These are phyloP conservation scores for Pezicula carpinea DNA, from an alignment of 2,329 filamentous ascomycete genomes.

Conservation along the genomic window DNA sequence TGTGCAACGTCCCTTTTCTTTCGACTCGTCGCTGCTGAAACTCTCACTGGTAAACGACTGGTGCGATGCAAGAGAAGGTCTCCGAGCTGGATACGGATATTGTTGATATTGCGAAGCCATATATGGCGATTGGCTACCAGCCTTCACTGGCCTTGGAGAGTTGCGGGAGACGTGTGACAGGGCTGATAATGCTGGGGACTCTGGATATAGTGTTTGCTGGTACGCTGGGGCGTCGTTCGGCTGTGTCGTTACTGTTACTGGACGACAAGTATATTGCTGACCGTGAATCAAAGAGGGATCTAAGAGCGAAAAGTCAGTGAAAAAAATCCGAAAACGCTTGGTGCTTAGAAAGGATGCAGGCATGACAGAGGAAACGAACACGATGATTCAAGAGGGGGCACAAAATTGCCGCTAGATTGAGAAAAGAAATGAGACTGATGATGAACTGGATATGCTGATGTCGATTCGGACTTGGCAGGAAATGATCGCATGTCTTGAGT, in stretches of 20 bases:
- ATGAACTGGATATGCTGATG: conserved; percentile 16
- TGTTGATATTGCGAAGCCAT: conserved; percentile 19
- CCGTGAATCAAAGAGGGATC: conserved; percentile 29
- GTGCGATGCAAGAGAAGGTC: conserved; percentile 23
- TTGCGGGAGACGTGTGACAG: conserved; percentile 20
- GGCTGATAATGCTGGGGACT: conserved; percentile 26
- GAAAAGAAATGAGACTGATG: conserved; percentile 43
- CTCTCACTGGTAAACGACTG: conserved; percentile 26
- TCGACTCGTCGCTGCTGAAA: conserved; percentile 27
- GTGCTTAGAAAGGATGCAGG: conserved; percentile 10
- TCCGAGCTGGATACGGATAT: conserved; percentile 25
- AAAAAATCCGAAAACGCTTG: conserved; percentile 1
- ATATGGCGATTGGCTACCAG: conserved; percentile 28
- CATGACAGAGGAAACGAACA: conserved; percentile 46
- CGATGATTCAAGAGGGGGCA: conserved; percentile 46
- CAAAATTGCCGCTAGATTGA: conserved; percentile 48
- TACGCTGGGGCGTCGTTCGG: conserved; percentile 21
- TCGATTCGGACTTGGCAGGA: conserved; percentile 16
- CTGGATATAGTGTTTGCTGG: conserved; percentile 24
- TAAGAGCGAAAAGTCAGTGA: conserved; percentile 21
- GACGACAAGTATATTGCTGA: conserved; percentile 20
- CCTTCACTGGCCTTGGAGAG: conserved; percentile 20
- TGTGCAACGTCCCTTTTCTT: conserved; percentile 40
- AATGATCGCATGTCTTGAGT: conserved; percentile 17
- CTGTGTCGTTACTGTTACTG: conserved; percentile 15